Evolutionary conservation across 768 basidiomycete species (phyloP).

Genomic region (Pisolithus sp.): DNA sequence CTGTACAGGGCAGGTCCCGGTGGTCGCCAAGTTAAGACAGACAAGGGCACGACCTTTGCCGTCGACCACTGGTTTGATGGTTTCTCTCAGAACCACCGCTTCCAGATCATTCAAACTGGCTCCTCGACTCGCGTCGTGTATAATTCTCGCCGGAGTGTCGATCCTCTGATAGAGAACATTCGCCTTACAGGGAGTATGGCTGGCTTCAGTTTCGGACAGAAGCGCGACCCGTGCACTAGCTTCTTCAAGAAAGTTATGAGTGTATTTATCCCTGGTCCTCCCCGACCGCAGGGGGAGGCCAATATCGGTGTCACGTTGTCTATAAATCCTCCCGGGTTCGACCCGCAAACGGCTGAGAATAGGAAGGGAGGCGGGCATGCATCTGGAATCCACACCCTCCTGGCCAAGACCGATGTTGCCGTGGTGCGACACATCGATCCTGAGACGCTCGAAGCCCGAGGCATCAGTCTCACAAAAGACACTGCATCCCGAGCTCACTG

Average conservation of each 20-base stretch:
- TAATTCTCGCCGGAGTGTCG: constrained; percentile 26
- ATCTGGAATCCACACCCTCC: constrained; percentile 23
- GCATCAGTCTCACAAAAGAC: constrained; percentile 19
- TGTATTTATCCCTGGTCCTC: constrained; percentile 21
- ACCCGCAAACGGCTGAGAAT: constrained; percentile 15
- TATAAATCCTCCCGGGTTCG: constrained; percentile 24
- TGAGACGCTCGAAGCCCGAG: constrained; percentile 32
- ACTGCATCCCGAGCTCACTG: constrained; percentile 30
- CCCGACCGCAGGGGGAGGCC: neutral
- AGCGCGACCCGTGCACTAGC: constrained; percentile 24
- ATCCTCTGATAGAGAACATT: constrained; percentile 23
- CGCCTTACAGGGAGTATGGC: constrained; percentile 15
- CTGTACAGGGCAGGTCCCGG: constrained; percentile 37
- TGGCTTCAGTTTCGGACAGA: constrained; percentile 24
- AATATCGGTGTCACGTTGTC: constrained; percentile 26
- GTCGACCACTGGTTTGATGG: constrained; percentile 38
- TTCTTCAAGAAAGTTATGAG: constrained; percentile 27
- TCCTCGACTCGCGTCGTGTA: constrained; percentile 25
- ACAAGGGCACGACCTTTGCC: constrained; percentile 18
- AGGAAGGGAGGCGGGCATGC: constrained; percentile 20
- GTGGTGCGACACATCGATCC: constrained; percentile 29
- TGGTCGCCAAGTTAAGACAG: constrained; percentile 19
- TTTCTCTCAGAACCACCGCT: constrained; percentile 34
- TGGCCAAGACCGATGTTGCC: constrained; percentile 27
- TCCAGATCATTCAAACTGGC: constrained; percentile 29